Conservation (phyloP, 2,329 filamentous ascomycete genomes). For the Colletotrichum liaoningense region DNA sequence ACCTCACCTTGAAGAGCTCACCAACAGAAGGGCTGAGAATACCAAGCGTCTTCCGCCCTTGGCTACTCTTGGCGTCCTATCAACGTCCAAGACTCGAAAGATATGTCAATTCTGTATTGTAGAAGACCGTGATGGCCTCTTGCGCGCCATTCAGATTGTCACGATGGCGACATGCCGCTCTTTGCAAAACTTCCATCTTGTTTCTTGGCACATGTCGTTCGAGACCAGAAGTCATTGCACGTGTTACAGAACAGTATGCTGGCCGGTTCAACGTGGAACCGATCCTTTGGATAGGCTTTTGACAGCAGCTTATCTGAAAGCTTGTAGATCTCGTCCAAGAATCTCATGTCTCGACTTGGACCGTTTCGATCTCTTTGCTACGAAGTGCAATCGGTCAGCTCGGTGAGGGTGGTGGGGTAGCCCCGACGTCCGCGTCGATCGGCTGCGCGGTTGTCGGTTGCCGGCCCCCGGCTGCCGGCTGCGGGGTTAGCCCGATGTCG, state of each 20-base stretch:
- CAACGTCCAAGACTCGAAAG: background rate
- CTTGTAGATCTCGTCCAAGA: conserved; percentile 8
- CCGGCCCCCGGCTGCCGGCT: conserved; percentile 26
- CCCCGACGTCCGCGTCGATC: conserved; percentile 32
- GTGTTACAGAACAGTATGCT: background rate
- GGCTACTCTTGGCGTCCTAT: conserved; percentile 10
- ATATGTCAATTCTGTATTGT: background rate
- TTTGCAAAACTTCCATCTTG: background rate
- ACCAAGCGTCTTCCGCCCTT: conserved; percentile 8
- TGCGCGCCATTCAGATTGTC: background rate
- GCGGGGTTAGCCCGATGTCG: conserved; percentile 34
- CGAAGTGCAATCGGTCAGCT: conserved; percentile 22
- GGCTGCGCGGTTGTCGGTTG: conserved; percentile 32
- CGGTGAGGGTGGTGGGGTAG: conserved; percentile 28
- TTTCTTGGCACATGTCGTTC: background rate
- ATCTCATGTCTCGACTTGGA: background rate
- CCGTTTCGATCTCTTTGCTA: background rate
- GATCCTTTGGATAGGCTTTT: conserved; percentile 5
- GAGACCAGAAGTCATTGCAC: background rate
- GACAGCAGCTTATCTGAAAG: background rate
- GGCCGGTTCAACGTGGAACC: background rate
- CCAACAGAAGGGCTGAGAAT: conserved; percentile 12
- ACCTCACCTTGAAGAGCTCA: conserved; percentile 1
- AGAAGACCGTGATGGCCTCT: background rate
- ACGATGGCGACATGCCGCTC: background rate